Conservation (phyloP, 305 asterid species). For the Rubia tinctorum region DNA sequence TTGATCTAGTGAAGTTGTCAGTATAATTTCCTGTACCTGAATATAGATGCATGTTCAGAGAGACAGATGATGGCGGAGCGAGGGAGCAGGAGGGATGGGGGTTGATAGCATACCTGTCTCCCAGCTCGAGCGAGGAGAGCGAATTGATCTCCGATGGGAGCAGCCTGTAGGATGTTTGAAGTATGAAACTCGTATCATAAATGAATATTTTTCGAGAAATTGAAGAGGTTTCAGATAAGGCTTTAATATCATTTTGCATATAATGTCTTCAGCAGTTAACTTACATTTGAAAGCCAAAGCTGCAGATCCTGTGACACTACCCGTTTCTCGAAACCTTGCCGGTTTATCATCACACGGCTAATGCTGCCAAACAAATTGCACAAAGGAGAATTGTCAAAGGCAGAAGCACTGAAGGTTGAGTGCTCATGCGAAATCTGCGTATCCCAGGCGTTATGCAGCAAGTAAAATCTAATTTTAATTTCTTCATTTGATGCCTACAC, state of each 20-base stretch:
- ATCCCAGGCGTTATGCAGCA: not conserved
- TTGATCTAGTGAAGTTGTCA: slow-evolving; percentile 79
- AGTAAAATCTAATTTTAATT: not conserved
- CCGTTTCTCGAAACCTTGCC: slow-evolving; percentile 94
- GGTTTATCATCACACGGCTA: slow-evolving; percentile 50
- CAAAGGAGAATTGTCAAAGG: slow-evolving; percentile 2
- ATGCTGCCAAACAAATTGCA: slow-evolving; percentile 42
- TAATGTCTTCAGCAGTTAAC: slow-evolving; percentile 15
- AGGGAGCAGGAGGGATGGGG: not conserved
- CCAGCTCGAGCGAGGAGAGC: slow-evolving; percentile 98
- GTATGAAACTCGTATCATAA: slow-evolving; percentile 6
- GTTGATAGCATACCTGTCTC: slow-evolving; percentile 55
- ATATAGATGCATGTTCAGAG: slow-evolving; percentile 3
- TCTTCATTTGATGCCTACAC: not conserved
- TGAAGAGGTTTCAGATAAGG: not conserved
- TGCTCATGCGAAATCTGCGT: not conserved
- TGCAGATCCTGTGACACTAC: slow-evolving; percentile 96
- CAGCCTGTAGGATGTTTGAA: slow-evolving; percentile 48
- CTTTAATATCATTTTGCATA: not conserved
- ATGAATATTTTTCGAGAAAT: not conserved
- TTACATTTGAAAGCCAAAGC: slow-evolving; percentile 96
- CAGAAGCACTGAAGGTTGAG: not conserved
- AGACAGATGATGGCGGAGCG: not conserved
- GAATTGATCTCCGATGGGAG: slow-evolving; percentile 64
- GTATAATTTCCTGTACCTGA: slow-evolving; percentile 94